Evolutionary conservation across 2,329 filamentous ascomycete species (phyloP), one percentile per base, ranked within the genome.

Genomic region (Clonostachys chloroleuca): DNA sequence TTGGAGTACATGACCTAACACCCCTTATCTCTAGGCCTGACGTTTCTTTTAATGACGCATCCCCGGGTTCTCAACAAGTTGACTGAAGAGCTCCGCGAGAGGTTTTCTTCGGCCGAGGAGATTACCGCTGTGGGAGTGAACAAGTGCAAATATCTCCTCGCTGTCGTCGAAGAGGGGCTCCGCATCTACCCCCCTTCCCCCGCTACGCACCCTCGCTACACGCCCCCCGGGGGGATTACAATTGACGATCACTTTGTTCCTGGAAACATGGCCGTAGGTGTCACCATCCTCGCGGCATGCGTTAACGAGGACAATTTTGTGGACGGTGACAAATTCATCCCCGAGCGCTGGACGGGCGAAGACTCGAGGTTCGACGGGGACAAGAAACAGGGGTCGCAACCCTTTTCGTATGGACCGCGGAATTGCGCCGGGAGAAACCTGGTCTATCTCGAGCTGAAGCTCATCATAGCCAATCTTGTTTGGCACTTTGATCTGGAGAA

Each of bases 391-490:
- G 36, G 36, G 1, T n/a, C 36, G 17, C 36, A 39, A 10, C 16
- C 17, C 24, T 43, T 43, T 30, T 30, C 18, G 13, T 69, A 64
- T 44, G 72, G 69, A 2, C 59, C 61, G 5, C 54, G 71, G 13
- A 57, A 57, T n/a, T 75, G 73, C 47, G 56, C 74, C 4, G 71
- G 73, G 1, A 56, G 63, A 33, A 67, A 66, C 35, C 63, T 66
- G 14, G 59, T 56, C 5, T 62, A 73, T 47, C 55, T 77, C 9
- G 73, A 77, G 56, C 71, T 77, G 54, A 67, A 66, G 2, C 63
- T 75, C 8, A 49, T 72, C 3, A 24, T 75, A 14, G 69, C 69
- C 2, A 66, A 63, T 2, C 50, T 75, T 13, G 57, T 76, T 7
- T 39, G 36, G 36, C 14, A 39, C 36, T 39, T 39, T 39, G 36